Evolutionary conservation across 2,329 filamentous ascomycete genomes (phyloP), one percentile per base, ranked within the genome.

Genomic region (Chalara sp.): DNA sequence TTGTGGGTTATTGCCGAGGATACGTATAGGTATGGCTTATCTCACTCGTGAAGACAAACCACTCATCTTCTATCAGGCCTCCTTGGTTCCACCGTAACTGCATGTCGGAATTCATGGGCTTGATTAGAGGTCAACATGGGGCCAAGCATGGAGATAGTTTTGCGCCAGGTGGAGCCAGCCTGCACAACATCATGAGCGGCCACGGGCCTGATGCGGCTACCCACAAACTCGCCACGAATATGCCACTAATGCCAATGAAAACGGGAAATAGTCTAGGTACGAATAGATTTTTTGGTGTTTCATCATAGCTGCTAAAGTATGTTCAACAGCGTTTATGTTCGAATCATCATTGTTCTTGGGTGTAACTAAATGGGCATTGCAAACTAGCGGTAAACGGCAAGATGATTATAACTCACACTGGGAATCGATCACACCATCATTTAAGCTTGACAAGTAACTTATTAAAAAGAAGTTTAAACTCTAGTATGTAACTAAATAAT

Each of bases 1-100:
- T 86, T 83, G 83, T 73, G 82, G 11, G 79, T 84, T 1, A 75
- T 77, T 0, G 75, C 78, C 44, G 74, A 78, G n/a, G n/a, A n/a
- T n/a, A n/a, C n/a, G n/a, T n/a, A n/a, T n/a, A n/a, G n/a, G n/a
- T n/a, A n/a, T n/a, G n/a, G n/a, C n/a, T n/a, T n/a, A n/a, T n/a
- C n/a, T n/a, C n/a, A n/a, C n/a, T n/a, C n/a, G n/a, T n/a, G n/a
- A n/a, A n/a, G n/a, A n/a, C n/a, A n/a, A n/a, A n/a, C n/a, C n/a
- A n/a, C n/a, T n/a, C n/a, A n/a, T n/a, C n/a, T 58, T 80, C 78
- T 0, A 81, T 80, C 67, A 72, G 77, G 5, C 73, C 76, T 3
- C 78, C 78, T 1, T 81, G 77, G 67, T 81, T 79, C 64, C 78
- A 81, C 61, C 69, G 74, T 44, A 76, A 76, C 61, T 71, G 70